Conservation (phyloP, 2,329 filamentous ascomycete genomes). For the Geosmithia flava region DNA sequence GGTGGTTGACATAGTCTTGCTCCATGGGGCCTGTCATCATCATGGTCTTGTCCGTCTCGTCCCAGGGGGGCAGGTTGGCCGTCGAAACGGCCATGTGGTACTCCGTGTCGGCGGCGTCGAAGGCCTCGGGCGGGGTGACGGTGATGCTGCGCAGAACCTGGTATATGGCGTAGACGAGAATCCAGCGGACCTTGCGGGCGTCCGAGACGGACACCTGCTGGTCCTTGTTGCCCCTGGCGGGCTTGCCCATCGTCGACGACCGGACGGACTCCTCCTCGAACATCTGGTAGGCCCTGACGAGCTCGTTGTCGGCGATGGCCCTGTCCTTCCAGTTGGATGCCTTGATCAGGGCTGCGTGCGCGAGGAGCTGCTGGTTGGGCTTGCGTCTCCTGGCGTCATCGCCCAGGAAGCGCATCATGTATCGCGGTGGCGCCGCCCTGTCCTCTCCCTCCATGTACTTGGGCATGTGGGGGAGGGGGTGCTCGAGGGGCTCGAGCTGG, state of each 20-base stretch:
- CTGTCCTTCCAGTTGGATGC: conserved; percentile 33
- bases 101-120: conserved; percentile 36
- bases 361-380: conserved; percentile 33
- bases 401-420: conserved; percentile 25
- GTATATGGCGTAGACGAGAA: conserved; percentile 60
- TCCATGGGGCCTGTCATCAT: conserved; percentile 16
- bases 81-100: conserved; percentile 42
- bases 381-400: conserved; percentile 21
- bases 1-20: not conserved
- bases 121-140: conserved; percentile 47
- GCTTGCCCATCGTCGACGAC: conserved; percentile 27
- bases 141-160: conserved; percentile 60
- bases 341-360: conserved; percentile 38
- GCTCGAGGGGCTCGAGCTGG: conserved; percentile 43
- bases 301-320: conserved; percentile 27
- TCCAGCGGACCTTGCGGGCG: conserved; percentile 67
- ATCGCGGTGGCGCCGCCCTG: conserved; percentile 12
- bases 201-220: conserved; percentile 47
- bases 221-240: conserved; percentile 42
- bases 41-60: conserved; percentile 16
- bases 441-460: conserved; percentile 14
- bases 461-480: conserved; percentile 58
- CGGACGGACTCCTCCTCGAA: conserved; percentile 53
- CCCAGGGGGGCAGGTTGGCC: conserved; percentile 32
- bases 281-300: conserved; percentile 55